phyloP scores from a whole-genome alignment of 768 basidiomycete genomes.

The Russula virescens region DNA sequence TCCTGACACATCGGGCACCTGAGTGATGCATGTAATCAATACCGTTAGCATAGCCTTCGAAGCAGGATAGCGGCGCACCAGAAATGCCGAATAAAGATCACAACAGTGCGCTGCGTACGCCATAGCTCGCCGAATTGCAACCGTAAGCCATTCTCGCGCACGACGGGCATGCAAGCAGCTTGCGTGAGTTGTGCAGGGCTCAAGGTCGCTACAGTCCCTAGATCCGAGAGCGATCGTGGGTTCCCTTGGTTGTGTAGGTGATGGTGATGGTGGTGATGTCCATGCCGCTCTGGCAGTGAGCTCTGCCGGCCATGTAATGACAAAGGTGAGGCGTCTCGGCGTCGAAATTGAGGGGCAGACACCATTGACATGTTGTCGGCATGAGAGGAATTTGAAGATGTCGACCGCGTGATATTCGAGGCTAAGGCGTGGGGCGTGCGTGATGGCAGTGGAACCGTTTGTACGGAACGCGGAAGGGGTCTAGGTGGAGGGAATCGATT shows the following conservation, averaged over 20 bases:
- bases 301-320: conserved; percentile 9
- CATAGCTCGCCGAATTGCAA: conserved; percentile 68
- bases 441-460: not conserved
- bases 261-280: conserved; percentile 17
- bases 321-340: conserved; percentile 16
- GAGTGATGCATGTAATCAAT: not conserved
- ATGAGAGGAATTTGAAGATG: conserved; percentile 15
- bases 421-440: not conserved
- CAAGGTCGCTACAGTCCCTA: conserved; percentile 47
- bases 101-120: conserved; percentile 51
- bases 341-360: conserved; percentile 6
- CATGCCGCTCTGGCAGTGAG: not conserved
- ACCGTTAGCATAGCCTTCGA: conserved; percentile 8
- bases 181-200: conserved; percentile 49
- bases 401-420: conserved; percentile 1
- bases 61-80: conserved; percentile 38
- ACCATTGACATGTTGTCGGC: conserved; percentile 11
- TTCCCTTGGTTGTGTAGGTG: conserved; percentile 13
- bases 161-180: conserved; percentile 58
- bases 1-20: conserved; percentile 84
- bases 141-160: conserved; percentile 60
- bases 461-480: conserved; percentile 2
- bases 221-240: conserved; percentile 24
- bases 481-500: not conserved
- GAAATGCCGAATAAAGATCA: conserved; percentile 86